Conservation (phyloP, 371 early-diverging fungal genomes). For the Basidiobolus heterosporus region DNA sequence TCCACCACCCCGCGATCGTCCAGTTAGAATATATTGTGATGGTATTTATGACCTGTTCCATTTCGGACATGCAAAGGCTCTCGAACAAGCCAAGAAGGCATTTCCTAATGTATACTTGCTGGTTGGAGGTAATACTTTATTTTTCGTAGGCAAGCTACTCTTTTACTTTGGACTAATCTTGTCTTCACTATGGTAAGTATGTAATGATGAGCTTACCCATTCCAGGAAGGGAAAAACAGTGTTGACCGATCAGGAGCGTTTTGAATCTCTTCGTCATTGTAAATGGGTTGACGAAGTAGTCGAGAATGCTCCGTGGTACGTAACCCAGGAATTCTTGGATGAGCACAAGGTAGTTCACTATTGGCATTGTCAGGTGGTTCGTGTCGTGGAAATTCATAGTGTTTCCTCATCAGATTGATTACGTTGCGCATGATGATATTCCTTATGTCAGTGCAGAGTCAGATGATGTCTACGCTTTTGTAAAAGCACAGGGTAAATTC, state of each 20-base stretch:
- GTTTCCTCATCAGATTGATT: constrained; percentile 51
- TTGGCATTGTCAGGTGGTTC: no score
- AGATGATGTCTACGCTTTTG: constrained; percentile 87
- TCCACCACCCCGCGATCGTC: constrained; percentile 51
- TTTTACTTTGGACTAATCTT: neutral
- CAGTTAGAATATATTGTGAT: constrained; percentile 78
- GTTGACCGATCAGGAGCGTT: constrained; percentile 72
- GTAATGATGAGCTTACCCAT: constrained; percentile 71
- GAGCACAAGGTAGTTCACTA: constrained; percentile 47
- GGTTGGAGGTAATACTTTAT: constrained; percentile 60
- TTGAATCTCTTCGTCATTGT: constrained; percentile 83
- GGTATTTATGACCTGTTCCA: constrained; percentile 93
- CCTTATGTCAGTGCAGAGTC: constrained; percentile 68
- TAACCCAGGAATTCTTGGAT: constrained; percentile 76
- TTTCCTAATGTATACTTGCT: constrained; percentile 74
- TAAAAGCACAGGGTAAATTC: constrained; percentile 78
- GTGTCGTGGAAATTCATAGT: neutral
- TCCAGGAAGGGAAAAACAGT: constrained; percentile 85
- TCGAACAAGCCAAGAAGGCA: constrained; percentile 86
- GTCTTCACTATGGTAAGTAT: constrained; percentile 24
- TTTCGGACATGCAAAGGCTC: constrained; percentile 81
- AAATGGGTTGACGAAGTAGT: constrained; percentile 93
- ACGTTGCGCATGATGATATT: constrained; percentile 95
- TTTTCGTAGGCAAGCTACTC: no score
- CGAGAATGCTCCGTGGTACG: constrained; percentile 76